Evolutionary conservation across 805 yeast genomes (phyloP), one percentile per base, ranked within the genome.

Genomic region (Monosporozyma siamensis): DNA sequence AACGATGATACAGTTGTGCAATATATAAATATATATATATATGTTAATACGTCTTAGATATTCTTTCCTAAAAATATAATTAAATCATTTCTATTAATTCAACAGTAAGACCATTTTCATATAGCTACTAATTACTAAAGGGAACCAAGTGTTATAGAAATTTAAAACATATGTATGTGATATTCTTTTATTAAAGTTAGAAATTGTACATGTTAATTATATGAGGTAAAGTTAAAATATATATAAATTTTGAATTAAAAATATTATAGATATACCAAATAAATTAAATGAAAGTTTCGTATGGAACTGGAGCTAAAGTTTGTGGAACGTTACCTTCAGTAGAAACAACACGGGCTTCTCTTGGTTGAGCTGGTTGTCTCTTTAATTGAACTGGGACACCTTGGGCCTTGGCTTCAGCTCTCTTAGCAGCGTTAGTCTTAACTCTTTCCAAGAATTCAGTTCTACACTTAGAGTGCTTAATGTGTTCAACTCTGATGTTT

Each of bases 381-480:
- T 90, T 92, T 67, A 92, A 85, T 75, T 75, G 77, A 56, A 85
- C 90, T 61, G 84, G 72, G 68, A 78, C 82, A 71, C 97, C 97
- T 70, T 82, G 74, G 59, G 83, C 89, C 80, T 88, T 89, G 62
- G 97, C 98, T 74, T 84, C 97, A 63, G 71, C 72, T 77, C 81
- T 83, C 78, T 78, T 79, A 62, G 86, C 92, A 71, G 95, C 96
- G 76, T 90, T 92, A 68, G 81, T 69, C 81, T 89, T 90, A 67
- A 92, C 98, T 80, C 98, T 88, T 82, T 85, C 83, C 74, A 92
- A 80, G 76, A 92, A 92, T 77, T 92, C 97, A 72, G 85, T 85
- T 78, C 98, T 90, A 82, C 97, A 92, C 78, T 90, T 90, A 68
- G 98, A 92, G 87, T 92, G 98, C 79, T 88, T 89, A 68, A 92